Evolutionary conservation across 768 basidiomycete genomes (phyloP), one percentile per base, ranked within the genome.

Genomic region (Sarcodon sp.): DNA sequence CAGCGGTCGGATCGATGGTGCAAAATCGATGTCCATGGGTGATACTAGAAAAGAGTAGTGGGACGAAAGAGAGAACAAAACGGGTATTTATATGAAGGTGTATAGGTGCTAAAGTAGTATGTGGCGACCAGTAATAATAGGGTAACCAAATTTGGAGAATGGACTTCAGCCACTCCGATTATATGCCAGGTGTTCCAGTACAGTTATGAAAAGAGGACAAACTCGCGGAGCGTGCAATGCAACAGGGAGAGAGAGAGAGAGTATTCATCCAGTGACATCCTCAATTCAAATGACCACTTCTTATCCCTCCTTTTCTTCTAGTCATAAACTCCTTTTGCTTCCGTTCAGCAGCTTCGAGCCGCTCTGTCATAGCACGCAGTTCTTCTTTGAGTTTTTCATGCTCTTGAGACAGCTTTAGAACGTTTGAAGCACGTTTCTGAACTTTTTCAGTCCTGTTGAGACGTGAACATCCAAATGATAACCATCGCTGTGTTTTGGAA

Each of bases 321-420:
- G 35, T 46, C 21, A 16, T 32, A 49, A 73, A 57, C 57, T 72
- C 69, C 45, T 55, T 61, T 55, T 78, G 75, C 53, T 71, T 73
- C 49, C 76, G 73, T 64, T 87, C 86, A 15, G 80, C 82, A 11
- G 80, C 80, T 64, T 85, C 83, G 54, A 88, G 67, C 54, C 83
- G 66, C 52, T 82, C 83, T 15, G 75, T 71, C 80, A 88, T 82
- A 45, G 77, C 82, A 58, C 71, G 77, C 57, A 89, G 72, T 64
- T 87, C 79, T 45, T 73, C 80, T 63, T 82, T 79, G 51, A 89
- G 67, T 62, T 79, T 83, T 61, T 84, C 81, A 61, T 87, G 83
- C 69, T 89, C 86, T 66, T 83, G 71, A 16, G 81, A 71, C 34
- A 89, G 69, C 58, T 82, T 85, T 58, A 84, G 61, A 50, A 88